Percentiles rank a stretch among this genome's conserved stretches.
Conservation (phyloP, 2,329 filamentous ascomycete species). For the Sclerotinia trifoliorum region DNA sequence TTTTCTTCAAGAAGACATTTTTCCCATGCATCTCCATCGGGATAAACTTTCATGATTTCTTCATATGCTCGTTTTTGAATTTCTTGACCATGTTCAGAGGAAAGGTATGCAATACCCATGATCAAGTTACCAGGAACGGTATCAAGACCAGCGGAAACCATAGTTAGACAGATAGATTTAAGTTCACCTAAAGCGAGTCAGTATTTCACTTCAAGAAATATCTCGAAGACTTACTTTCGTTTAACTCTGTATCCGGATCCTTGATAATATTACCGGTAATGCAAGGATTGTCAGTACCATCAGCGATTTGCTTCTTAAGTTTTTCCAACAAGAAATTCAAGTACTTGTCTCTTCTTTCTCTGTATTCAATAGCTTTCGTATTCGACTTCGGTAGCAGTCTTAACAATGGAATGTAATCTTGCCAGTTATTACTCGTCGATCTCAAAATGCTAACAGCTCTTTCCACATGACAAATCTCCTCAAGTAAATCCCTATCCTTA, state of each 20-base stretch:
- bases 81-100: constrained; percentile 63
- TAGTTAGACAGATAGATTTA: constrained; percentile 77
- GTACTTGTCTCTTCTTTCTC: constrained; percentile 66
- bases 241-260: constrained; percentile 63
- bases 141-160: constrained; percentile 78
- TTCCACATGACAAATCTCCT: constrained; percentile 75
- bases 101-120: constrained; percentile 75
- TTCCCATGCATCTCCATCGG: constrained; percentile 73
- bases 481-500: constrained; percentile 63
- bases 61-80: constrained; percentile 69
- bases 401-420: constrained; percentile 78
- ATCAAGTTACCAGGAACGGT: constrained; percentile 78
- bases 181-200: constrained; percentile 61
- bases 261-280: constrained; percentile 66
- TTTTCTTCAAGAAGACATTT: constrained; percentile 72
- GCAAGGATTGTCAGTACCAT: constrained; percentile 65
- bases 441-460: constrained; percentile 73
- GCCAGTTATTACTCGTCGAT: constrained; percentile 79
- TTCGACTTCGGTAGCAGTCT: constrained; percentile 63
- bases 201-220: constrained; percentile 39
- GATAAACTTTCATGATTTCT: constrained; percentile 70
- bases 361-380: constrained; percentile 61
- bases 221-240: constrained; percentile 51
- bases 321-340: constrained; percentile 58
- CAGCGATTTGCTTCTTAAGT: constrained; percentile 59